Evolutionary conservation across 768 basidiomycete genomes (phyloP), one percentile per base, ranked within the genome.

Genomic region (Mycena alexandri): DNA sequence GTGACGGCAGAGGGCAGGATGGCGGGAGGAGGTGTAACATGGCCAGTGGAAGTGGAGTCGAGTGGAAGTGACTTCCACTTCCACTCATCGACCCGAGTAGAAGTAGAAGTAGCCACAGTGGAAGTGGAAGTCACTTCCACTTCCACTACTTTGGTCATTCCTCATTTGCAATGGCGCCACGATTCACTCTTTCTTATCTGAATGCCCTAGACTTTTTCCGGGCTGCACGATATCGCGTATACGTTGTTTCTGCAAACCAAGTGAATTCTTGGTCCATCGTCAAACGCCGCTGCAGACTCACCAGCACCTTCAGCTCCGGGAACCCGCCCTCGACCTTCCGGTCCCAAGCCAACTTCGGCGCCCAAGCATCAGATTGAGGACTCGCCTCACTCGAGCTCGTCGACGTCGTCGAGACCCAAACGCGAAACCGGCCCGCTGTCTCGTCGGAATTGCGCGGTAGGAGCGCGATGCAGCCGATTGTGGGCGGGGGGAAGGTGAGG

Each of bases 271-370:
- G n/a, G n/a, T n/a, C n/a, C n/a, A n/a, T n/a, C n/a, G n/a, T n/a
- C n/a, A n/a, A n/a, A n/a, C n/a, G n/a, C n/a, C 19, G 29, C 7
- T 1, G 5, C 10, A 34, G 19, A 81, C 90, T 75, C 75, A 94
- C 94, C 75, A 96, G 81, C 24, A 86, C 82, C 78, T 95, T 96
- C 68, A 95, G 81, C 79, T 98, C 96, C 0, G 96, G 96, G 74
- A 98, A 98, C 2, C 94, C 93, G 44, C 93, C 94, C 76, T 96
- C 93, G 24, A 88, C 80, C 75, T 98, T 98, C 68, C 96, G 83
- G 77, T 98, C 96, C 95, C 96, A 98, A 17, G 94, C 75, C 65
- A 95, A 77, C 51, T 78, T 68, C 33, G 88, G 82, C 5, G 76
- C 65, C 29, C 29, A 3, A 36, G 47, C 61, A 17, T 21, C 67